Conservation (phyloP, 129 eudicot genomes). For the Centaurea solstitialis region DNA sequence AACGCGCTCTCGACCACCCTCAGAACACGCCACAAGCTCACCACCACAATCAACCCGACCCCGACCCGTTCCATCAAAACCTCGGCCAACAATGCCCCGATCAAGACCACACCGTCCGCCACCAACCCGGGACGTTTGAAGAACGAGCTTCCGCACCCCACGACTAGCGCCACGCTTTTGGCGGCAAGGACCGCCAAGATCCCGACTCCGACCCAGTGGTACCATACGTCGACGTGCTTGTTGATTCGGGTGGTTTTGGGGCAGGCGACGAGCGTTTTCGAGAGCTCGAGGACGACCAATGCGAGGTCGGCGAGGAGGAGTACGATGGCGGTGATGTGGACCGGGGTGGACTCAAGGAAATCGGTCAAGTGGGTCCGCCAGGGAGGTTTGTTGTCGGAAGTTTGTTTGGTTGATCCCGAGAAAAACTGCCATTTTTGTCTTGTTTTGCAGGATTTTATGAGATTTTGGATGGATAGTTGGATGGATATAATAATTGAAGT, state of each 20-base stretch:
- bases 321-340: slow-evolving; percentile 31
- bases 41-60: slow-evolving; percentile 70
- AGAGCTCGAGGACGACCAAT: slow-evolving; percentile 52
- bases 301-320: slow-evolving; percentile 54
- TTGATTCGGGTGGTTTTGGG: slow-evolving; percentile 16
- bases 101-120: slow-evolving; percentile 57
- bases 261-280: slow-evolving; percentile 45
- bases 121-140: slow-evolving; percentile 55
- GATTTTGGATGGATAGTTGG: slow-evolving; percentile 38
- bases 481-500: slow-evolving; percentile 18
- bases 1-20: slow-evolving; percentile 67
- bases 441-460: slow-evolving; percentile 43
- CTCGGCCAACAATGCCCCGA: slow-evolving; percentile 56
- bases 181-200: slow-evolving; percentile 47
- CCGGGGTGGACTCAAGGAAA: slow-evolving; percentile 52
- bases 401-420: slow-evolving; percentile 28
- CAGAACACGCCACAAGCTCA: slow-evolving; percentile 74
- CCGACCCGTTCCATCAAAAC: slow-evolving; percentile 44
- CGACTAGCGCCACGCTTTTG: slow-evolving; percentile 35
- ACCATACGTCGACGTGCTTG: slow-evolving; percentile 43
- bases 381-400: slow-evolving; percentile 24
- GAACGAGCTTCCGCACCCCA: slow-evolving; percentile 54
- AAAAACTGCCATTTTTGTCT: slow-evolving; percentile 46
- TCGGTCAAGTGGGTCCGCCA: slow-evolving; percentile 46
- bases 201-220: slow-evolving; percentile 57